Evolutionary conservation across 192 early-diverging fungal species (phyloP), one percentile per base, ranked within the genome.

Genomic region (Rhizoclosmatium sp.): DNA sequence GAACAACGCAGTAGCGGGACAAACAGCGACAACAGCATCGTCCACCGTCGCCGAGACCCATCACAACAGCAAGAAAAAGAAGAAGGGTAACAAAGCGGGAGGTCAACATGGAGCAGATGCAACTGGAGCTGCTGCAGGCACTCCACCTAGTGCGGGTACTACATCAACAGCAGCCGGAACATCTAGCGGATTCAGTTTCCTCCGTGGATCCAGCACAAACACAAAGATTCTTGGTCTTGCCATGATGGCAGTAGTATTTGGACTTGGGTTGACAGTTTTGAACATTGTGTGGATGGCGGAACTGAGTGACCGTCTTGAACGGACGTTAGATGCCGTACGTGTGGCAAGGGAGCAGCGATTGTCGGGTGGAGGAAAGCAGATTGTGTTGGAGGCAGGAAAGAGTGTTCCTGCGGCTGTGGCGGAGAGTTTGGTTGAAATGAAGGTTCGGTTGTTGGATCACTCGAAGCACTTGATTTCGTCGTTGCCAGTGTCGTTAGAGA

Each of bases 241-340:
- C 14, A 47, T 71, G 47, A 3, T 79, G 54, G 69, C 69, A 3
- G 69, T 79, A 21, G 44, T 79, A 2, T 58, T 66, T 44, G 78
- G 78, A 5, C 56, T 79, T 14, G 23, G 39, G 4, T 44, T 79
- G 51, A 79, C 78, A n/a, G 69, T 66, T 2, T 47, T 79, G 59
- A 79, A 79, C 47, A 58, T 79, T 9, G 58, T 79, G 7, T 79
- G 78, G 78, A 79, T 79, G 66, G 78, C 78, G 16, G 78, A 79
- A 31, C 21, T 79, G 39, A 59, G 68, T 56, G 58, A 59, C 39
- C 46, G 78, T 40, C 59, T 79, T n/a, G 78, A 79, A 44, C 66
- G 69, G 3, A 59, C 78, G 2, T 41, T 79, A 12, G 65, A 71
- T 56, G 78, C 69, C 12, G 78, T 79, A 4, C 14, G 69, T 3